Percentiles rank a stretch among this genome's conserved stretches.
Evolutionary conservation across 148 eudicot species (phyloP).

Genomic region (Rhododendron simsii): DNA sequence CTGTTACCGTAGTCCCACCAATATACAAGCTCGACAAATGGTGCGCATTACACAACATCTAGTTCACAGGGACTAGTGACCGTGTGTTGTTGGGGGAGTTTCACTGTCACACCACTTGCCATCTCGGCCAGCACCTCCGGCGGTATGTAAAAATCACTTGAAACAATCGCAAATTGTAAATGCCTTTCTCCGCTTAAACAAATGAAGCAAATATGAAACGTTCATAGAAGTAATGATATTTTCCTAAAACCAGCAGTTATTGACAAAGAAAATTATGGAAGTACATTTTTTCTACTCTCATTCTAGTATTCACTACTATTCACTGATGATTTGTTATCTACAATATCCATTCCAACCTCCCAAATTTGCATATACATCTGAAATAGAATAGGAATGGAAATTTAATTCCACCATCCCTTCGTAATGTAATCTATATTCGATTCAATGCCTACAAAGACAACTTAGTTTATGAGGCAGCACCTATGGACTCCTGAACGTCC

Average conservation of each 20-base stretch:
- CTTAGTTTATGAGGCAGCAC: constrained; percentile 64
- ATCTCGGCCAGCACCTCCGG: no score
- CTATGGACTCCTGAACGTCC: constrained; percentile 69
- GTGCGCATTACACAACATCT: no score
- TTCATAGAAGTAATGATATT: neutral
- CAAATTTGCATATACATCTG: neutral
- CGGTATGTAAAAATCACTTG: neutral
- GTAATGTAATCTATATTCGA: neutral
- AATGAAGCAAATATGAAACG: neutral
- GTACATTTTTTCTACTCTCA: neutral
- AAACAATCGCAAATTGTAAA: neutral
- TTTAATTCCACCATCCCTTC: neutral
- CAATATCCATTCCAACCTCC: neutral
- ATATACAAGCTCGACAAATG: no score
- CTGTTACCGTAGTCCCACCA: no score
- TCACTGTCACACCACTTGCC: no score
- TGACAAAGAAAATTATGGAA: neutral
- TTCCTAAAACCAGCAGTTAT: neutral
- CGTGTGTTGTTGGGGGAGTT: no score
- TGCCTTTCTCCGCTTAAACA: neutral
- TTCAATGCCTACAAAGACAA: neutral
- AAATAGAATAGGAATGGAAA: neutral
- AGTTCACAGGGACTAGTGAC: no score
- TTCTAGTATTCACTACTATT: neutral
- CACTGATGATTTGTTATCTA: neutral